Base-by-base conservation (phyloP, 2,329 filamentous ascomycete genomes). In the Cladorrhinum sp. region DNA sequence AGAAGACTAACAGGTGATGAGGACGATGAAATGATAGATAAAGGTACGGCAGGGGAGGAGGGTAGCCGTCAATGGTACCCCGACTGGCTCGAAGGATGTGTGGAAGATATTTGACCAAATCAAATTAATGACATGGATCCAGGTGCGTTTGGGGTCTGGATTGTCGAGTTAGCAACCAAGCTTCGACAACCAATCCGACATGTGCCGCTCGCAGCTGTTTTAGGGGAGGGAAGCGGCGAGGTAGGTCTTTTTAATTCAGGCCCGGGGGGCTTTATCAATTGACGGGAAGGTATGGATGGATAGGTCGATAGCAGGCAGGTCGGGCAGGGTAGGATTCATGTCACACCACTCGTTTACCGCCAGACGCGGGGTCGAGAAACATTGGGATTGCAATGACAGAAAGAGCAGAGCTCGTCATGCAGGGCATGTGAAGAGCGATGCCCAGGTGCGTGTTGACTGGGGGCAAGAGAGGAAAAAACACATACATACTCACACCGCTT, bases 171-270 rank as follows among this genome's bases (percentile, higher is more conserved):
- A 53, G 50, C 50, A 53, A 53, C 20, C 50, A 53, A 53, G 50
- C 23, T 20, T 12, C 50, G 22, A 36, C 50, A 32, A 53, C 20
- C 18, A 32, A 55, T 18, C 41, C 41, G 18, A 50, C 50, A 48
- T 24, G 45, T 57, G 54, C 36, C 24, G 38, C 54, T 57, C 18
- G 32, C 38, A 10, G 27, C 25, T 18, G 23, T 57, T 49, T 57
- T 38, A 27, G 54, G 36, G 16, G 38, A 57, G 23, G 38, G 20
- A 48, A 45, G 54, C 25, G 12, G 50, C 25, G 25, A 32, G 50
- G 25, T 24, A 53, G 23, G 49, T 22, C 27, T 27, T n/a, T 55
- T 36, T 38, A 45, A 45, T 18, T 45, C 41, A 18, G n/a, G 25
- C 22, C 25, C 12, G 10, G 3, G 2, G 9, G 8, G 32, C n/a